Conservation (phyloP, 164 flowering plant species). For the Euptelea pleiosperma region DNA sequence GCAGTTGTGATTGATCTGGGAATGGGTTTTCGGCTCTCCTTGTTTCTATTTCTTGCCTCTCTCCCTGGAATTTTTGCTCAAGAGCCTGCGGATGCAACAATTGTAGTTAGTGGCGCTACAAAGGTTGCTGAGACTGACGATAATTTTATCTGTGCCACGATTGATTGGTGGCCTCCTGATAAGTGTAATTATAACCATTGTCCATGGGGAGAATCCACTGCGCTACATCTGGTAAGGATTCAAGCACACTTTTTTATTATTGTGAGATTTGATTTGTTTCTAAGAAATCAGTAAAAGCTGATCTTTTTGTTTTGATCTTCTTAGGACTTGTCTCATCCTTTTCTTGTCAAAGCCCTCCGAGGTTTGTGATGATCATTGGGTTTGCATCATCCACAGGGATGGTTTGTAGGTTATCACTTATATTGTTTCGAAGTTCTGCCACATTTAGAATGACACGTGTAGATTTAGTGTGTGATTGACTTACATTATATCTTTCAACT, state of each 20-base stretch:
- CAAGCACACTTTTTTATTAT: not conserved
- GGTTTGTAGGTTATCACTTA: not conserved
- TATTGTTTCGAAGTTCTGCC: no score
- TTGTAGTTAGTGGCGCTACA: conserved; percentile 40
- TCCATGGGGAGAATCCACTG: conserved; percentile 77
- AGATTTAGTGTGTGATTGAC: no score
- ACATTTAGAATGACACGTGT: no score
- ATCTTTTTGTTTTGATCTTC: conserved; percentile 15
- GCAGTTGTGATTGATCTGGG: conserved; percentile 10
- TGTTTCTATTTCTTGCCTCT: conserved; percentile 37
- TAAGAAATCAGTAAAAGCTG: not conserved
- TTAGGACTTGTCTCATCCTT: conserved; percentile 70
- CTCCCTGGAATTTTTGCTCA: conserved; percentile 40
- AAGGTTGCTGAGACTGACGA: conserved; percentile 52
- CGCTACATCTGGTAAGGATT: conserved; percentile 50
- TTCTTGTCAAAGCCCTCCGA: conserved; percentile 63
- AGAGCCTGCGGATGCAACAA: conserved; percentile 28
- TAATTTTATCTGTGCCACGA: conserved; percentile 81
- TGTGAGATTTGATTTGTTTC: conserved; percentile 7
- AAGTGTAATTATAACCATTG: conserved; percentile 80
- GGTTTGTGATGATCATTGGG: conserved; percentile 37
- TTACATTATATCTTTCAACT: no score
- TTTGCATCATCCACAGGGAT: not conserved
- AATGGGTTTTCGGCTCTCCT: conserved; percentile 35
- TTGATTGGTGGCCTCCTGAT: conserved; percentile 95